Conservation (phyloP, 1,139 yeast species). For the Pichia sorboxylosa region DNA sequence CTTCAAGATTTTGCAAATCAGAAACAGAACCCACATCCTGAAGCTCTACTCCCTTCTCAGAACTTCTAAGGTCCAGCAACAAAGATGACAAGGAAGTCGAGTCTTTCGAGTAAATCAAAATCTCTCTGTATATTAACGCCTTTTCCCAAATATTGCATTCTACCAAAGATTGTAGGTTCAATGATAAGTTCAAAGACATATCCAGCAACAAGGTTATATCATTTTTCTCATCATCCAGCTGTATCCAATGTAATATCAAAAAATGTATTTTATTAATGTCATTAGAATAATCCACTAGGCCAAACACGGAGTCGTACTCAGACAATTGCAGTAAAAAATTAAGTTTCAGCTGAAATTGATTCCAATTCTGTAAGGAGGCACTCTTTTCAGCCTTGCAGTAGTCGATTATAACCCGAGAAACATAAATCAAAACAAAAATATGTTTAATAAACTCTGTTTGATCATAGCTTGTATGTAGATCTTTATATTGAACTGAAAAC, state of each 20-base stretch:
- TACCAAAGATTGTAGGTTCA: neutral
- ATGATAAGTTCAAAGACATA: slow-evolving; percentile 1
- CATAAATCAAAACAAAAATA: no score
- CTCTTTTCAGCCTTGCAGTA: neutral
- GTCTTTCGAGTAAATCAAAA: no score
- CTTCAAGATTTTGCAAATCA: neutral
- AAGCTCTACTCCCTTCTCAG: neutral
- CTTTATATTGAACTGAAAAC: no score
- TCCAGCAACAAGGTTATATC: slow-evolving; percentile 2
- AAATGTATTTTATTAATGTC: neutral
- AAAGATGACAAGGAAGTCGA: no score
- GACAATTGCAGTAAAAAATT: slow-evolving; percentile 2
- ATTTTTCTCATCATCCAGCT: slow-evolving; percentile 3
- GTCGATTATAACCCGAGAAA: no score
- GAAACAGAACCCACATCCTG: neutral
- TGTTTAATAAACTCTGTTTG: no score
- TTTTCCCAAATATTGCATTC: no score
- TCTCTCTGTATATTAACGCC: slow-evolving; percentile 5
- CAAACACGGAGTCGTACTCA: slow-evolving; percentile 1
- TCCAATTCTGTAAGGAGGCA: neutral
- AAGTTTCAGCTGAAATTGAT: neutral
- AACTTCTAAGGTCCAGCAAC: no score
- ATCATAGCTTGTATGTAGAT: no score
- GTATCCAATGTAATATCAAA: slow-evolving; percentile 3
- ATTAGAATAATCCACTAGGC: neutral